A percentile compares a stretch with the other conserved stretches of the same genome.
Conservation (phyloP, 2,329 filamentous ascomycete genomes). For the Pseudogymnoascus sp. region DNA sequence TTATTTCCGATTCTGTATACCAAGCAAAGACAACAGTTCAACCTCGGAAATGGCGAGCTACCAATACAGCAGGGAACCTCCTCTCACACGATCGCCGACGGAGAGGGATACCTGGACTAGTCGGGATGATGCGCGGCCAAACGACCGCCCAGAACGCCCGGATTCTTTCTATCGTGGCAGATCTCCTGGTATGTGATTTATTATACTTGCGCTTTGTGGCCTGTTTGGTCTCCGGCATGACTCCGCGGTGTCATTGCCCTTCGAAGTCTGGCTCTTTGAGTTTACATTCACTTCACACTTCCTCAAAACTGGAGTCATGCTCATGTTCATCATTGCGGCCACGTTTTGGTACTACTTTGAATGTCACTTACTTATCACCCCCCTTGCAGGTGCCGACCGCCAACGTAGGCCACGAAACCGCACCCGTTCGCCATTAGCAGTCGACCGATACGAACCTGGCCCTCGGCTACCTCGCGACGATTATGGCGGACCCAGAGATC, state of each 20-base stretch:
- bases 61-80: conserved; percentile 25
- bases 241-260: background rate
- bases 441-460: conserved; percentile 73
- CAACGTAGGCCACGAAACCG: conserved; percentile 49
- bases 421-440: conserved; percentile 62
- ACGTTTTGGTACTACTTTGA: background rate
- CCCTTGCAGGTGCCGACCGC: conserved; percentile 48
- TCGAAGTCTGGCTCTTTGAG: background rate
- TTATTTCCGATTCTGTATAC: conserved; percentile 5
- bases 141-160: conserved; percentile 39
- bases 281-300: conserved; percentile 9
- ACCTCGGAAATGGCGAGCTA: conserved; percentile 10
- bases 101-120: conserved; percentile 31
- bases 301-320: background rate
- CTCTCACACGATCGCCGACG: conserved; percentile 29
- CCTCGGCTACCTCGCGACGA: conserved; percentile 58
- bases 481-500: conserved; percentile 46
- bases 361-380: conserved; percentile 20
- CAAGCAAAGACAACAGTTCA: background rate
- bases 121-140: conserved; percentile 25
- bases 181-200: conserved; percentile 58
- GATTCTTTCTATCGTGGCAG: conserved; percentile 61
- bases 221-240: background rate
- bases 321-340: background rate
- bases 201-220: background rate